Conservation (phyloP, 1,284 basidiomycete species). For the Sutorius eximius region DNA sequence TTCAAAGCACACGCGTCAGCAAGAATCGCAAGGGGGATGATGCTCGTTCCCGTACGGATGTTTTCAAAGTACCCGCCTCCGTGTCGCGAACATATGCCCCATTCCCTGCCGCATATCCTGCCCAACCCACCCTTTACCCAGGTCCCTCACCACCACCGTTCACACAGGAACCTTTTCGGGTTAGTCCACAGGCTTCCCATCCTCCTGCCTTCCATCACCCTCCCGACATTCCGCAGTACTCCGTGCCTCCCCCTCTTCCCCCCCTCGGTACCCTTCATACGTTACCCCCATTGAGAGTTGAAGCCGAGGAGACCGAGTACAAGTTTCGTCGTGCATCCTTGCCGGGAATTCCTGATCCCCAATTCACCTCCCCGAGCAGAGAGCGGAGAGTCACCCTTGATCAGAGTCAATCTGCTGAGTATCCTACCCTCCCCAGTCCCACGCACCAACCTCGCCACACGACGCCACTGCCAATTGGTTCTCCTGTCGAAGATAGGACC, state of each 20-base stretch:
- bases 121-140: slow-evolving; percentile 31
- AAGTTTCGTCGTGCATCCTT: slow-evolving; percentile 37
- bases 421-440: slow-evolving; percentile 1
- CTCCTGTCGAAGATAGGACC: slow-evolving; percentile 15
- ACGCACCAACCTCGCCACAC: slow-evolving; percentile 6
- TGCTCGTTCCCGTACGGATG: slow-evolving; percentile 28
- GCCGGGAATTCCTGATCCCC: slow-evolving; percentile 15
- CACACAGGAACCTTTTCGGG: slow-evolving; percentile 26
- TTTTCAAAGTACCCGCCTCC: slow-evolving; percentile 30
- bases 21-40: slow-evolving; percentile 45
- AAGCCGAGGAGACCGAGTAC: slow-evolving; percentile 29
- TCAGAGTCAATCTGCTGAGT: slow-evolving; percentile 19
- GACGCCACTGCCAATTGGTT: background rate
- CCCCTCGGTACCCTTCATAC: slow-evolving; percentile 24
- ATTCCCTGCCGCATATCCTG: slow-evolving; percentile 47
- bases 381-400: slow-evolving; percentile 19
- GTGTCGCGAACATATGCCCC: slow-evolving; percentile 54
- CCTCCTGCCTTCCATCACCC: slow-evolving; percentile 17
- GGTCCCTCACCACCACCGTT: slow-evolving; percentile 25
- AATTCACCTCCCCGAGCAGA: slow-evolving; percentile 2
- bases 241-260: slow-evolving; percentile 28
- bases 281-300: slow-evolving; percentile 31
- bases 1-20: slow-evolving; percentile 59
- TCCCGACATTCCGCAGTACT: slow-evolving; percentile 31
- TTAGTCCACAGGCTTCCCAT: slow-evolving; percentile 26